Base-by-base conservation (phyloP, 2,329 filamentous ascomycete genomes). In the Calonectria hawksworthii region DNA sequence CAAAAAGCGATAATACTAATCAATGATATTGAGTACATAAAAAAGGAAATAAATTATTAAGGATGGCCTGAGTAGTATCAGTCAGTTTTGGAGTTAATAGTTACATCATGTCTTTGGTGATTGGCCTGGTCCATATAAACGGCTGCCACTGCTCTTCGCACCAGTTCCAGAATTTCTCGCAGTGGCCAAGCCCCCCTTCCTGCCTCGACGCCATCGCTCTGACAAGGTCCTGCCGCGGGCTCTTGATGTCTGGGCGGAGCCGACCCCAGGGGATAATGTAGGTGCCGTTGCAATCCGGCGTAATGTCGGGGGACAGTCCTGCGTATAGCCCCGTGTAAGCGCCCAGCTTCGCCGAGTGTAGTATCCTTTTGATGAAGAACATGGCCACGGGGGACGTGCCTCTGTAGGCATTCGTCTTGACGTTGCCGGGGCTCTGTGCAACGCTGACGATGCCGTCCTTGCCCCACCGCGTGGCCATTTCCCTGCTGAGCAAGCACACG, bases 291-390 rank as follows among this genome's bases (percentile, higher is more conserved):
- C 84, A 78, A 64, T 83, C 81, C 4, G 75, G 28, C 4, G 80
- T 83, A 2, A 87, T 78, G 3, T 87, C 84, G 0, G 83, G 80
- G 0, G 85, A 85, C 64, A 87, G 77, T 0, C 84, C 86, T 41
- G 85, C 84, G 65, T 79, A 87, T 2, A 88, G 72, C 76, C 86
- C 85, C 0, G 86, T 87, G 70, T 86, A 87, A 2, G 86, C 86
- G 8, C 86, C 87, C 36, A 81, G 76, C 4, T 73, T 77, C 2
- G 84, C 76, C 18, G 82, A 80, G 64, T 86, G 80, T 3, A 83
- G 73, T 5, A 84, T 41, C 10, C 75, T 73, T 1, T 74, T 76
- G 65, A 82, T 74, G 38, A 83, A 41, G 47, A 78, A 75, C 74
- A 79, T 80, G 51, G 73, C 67, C 30, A 50, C 32, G 2, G 44